Evolutionary conservation across 139 green algal species (phyloP).

Genomic region (Chlorella sp.): DNA sequence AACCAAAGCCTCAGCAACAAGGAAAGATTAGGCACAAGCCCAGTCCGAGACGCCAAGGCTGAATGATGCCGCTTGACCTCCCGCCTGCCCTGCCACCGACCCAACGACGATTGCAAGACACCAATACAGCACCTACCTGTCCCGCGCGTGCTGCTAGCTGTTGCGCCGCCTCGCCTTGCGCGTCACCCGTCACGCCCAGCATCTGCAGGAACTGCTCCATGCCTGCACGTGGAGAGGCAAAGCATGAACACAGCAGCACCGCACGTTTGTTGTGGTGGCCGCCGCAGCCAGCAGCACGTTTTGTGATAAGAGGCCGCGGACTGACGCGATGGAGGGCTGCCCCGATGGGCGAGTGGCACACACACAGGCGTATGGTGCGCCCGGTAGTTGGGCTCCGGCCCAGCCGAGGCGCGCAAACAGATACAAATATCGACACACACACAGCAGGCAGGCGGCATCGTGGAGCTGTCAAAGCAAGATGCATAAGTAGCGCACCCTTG

Average conservation of each 20-base stretch:
- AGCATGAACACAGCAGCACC: too few species aligned
- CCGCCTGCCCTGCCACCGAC: too few species aligned
- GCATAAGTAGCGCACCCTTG: neutral
- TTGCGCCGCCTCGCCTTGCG: neutral
- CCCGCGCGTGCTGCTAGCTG: neutral
- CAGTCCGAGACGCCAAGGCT: neutral
- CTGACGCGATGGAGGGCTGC: too few species aligned
- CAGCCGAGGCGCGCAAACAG: neutral
- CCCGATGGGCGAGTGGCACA: too few species aligned
- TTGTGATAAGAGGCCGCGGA: neutral
- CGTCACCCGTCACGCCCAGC: neutral
- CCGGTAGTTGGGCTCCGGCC: neutral
- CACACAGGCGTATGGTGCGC: neutral
- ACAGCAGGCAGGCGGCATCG: neutral
- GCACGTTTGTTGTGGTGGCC: too few species aligned
- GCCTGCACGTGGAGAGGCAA: neutral
- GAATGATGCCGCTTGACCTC: neutral
- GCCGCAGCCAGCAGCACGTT: neutral
- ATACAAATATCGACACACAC: too few species aligned
- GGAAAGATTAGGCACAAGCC: neutral
- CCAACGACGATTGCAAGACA: too few species aligned
- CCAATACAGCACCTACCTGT: neutral
- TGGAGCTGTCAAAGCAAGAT: neutral
- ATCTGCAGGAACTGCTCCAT: constrained; percentile 18
- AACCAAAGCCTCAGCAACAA: neutral